A percentile compares a stretch with the other conserved stretches of the same genome.
These are phyloP conservation scores for Peronosclerospora sorghi DNA, from an alignment of 352 stramenopile genomes.

Conservation along the genomic window DNA sequence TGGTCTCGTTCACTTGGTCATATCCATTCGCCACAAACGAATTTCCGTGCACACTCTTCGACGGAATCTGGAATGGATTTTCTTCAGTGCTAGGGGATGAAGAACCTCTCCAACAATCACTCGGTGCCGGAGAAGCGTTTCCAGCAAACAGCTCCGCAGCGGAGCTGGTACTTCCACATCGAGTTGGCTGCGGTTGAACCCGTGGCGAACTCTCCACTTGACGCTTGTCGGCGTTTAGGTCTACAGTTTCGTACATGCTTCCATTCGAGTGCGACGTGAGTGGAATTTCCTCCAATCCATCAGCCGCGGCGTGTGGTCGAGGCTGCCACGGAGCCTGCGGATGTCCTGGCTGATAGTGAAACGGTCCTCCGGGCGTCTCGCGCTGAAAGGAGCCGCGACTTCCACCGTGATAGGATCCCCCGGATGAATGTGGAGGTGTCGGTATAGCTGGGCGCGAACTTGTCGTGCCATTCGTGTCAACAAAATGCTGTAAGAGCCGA, in stretches of 20 bases:
- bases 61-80: slow-evolving; percentile 14
- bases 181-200: no score
- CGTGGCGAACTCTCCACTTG: no score
- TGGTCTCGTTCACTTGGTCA: background rate
- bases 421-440: slow-evolving; percentile 19
- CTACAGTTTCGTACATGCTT: slow-evolving; percentile 32
- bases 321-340: slow-evolving; percentile 1
- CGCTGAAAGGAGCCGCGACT: slow-evolving; percentile 25
- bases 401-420: slow-evolving; percentile 9
- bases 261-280: slow-evolving; percentile 22
- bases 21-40: background rate
- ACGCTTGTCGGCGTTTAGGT: slow-evolving; percentile 23
- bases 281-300: slow-evolving; percentile 19
- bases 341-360: slow-evolving; percentile 25
- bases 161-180: slow-evolving; percentile 5
- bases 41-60: background rate
- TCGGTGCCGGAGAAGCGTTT: slow-evolving; percentile 8
- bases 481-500: slow-evolving; percentile 50
- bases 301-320: background rate
- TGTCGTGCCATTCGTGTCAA: slow-evolving; percentile 20
- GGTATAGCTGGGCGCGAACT: slow-evolving; percentile 14
- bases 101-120: slow-evolving; percentile 1
- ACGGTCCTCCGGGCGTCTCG: slow-evolving; percentile 12
- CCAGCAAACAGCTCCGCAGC: slow-evolving; percentile 11
- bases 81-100: background rate